Conservation (phyloP, 345 rosid genomes). For the Firmiana major region DNA sequence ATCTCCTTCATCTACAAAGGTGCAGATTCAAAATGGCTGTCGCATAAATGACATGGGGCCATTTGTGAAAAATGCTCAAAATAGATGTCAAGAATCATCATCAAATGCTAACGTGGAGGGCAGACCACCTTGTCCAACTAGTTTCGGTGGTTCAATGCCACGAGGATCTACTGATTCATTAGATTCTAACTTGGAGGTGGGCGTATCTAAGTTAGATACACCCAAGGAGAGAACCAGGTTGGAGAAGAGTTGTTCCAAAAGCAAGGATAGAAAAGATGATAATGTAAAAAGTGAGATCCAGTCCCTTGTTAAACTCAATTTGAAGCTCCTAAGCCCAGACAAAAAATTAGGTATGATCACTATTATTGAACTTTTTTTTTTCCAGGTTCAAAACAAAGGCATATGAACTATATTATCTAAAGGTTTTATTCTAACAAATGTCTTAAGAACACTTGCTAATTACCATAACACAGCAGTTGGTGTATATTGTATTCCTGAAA, state of each 20-base stretch:
- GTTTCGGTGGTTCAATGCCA: conserved; percentile 7
- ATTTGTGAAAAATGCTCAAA: background rate
- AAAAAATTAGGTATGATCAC: conserved; percentile 42
- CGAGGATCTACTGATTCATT: conserved; percentile 15
- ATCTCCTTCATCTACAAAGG: conserved; percentile 3
- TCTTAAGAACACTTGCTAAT: background rate
- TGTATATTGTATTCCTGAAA: background rate
- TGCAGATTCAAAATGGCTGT: conserved; percentile 2
- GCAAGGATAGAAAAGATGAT: conserved; percentile 18
- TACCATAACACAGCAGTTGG: background rate
- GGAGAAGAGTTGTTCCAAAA: conserved; percentile 7
- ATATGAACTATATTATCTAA: background rate
- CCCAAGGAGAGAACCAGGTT: conserved; percentile 1
- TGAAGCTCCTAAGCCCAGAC: conserved; percentile 42
- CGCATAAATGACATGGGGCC: background rate
- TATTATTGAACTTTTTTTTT: background rate
- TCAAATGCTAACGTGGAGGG: conserved; percentile 1
- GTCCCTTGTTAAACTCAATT: conserved; percentile 54
- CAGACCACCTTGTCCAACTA: conserved; percentile 6
- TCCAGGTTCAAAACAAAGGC: background rate
- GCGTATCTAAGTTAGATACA: background rate
- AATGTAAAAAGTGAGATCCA: conserved; percentile 47
- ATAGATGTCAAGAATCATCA: conserved; percentile 6
- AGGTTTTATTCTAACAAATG: background rate
- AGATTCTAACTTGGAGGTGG: conserved; percentile 4